Evolutionary conservation across 768 basidiomycete species (phyloP), one percentile per base, ranked within the genome.

Genomic region (Butyriboletus loyo): DNA sequence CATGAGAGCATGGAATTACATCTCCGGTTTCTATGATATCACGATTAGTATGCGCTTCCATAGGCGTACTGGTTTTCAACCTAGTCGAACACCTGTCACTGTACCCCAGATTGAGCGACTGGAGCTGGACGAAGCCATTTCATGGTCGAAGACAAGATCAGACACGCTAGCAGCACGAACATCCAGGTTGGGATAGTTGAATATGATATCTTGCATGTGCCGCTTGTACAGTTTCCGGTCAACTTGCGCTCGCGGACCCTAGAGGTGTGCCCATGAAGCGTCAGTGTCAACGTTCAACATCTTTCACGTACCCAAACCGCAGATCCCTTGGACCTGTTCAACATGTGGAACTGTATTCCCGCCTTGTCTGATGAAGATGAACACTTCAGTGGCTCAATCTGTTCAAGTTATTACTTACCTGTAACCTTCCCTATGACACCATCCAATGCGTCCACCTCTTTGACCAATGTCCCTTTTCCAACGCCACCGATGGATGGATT

Each of bases 401-500:
- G 19, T 22, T 11, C 1, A 24, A 19, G 15, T 3, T 31, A 42
- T 19, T 25, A 67, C 80, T 46, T 55, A 88, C 92, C 92, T 56
- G 89, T 80, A n/a, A 92, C 81, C 39, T 75, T 75, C 2, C 89
- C 93, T 76, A 92, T 92, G 10, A 94, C 63, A 3, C 93, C 93
- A 58, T 92, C 93, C 52, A 96, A 72, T 27, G 93, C 93, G 63
- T 96, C 93, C 6, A 96, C 84, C 67, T 96, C 93, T 38, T 87
- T 76, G n/a, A 95, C 90, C 28, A 96, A 74, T 0, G 87, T 93
- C 19, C 93, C 93, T 71, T 96, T 96, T 6, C 93, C 93, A 4
- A 96, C 85, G 19, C 92, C 92, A 7, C 93, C 93, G 53, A 95
- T 87, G 1, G 89, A 92, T 3, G 93, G 93, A 67, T 96, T 96